A percentile compares a stretch with the other conserved stretches of the same genome.
Conservation (phyloP, 1,139 yeast genomes). For the Arxiozyma heterogenica region DNA sequence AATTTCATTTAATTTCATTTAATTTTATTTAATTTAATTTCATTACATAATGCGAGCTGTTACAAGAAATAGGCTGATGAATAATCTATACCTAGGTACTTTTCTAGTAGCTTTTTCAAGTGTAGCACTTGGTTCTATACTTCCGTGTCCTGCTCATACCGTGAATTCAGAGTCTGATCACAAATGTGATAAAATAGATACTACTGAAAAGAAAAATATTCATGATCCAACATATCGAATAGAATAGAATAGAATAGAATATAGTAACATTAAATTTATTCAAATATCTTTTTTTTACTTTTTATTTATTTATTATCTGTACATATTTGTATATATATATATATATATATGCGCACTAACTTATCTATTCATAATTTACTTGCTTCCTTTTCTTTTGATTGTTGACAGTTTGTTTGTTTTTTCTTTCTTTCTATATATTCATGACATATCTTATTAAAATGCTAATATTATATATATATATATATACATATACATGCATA, state of each 20-base stretch:
- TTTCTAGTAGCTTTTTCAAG: conserved; percentile 35
- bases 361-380: neutral
- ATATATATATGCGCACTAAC: neutral
- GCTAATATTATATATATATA: too few relatives aligned
- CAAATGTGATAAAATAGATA: neutral
- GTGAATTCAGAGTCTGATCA: conserved; percentile 30
- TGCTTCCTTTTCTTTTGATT: too few relatives aligned
- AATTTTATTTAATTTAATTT: too few relatives aligned
- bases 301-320: too few relatives aligned
- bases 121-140: conserved; percentile 34
- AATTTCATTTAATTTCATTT: too few relatives aligned
- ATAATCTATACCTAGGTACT: conserved; percentile 33
- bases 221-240: neutral
- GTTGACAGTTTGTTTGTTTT: too few relatives aligned
- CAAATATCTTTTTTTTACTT: too few relatives aligned
- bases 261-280: too few relatives aligned
- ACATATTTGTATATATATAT: too few relatives aligned
- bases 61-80: conserved; percentile 32
- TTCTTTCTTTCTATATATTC: neutral
- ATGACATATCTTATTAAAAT: too few relatives aligned
- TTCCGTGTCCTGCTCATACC: conserved; percentile 38
- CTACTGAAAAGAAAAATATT: neutral
- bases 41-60: conserved; percentile 31
- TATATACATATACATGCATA: too few relatives aligned
- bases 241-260: neutral